Evolutionary conservation across 768 basidiomycete species (phyloP).

Genomic region (Leccinum boreale): DNA sequence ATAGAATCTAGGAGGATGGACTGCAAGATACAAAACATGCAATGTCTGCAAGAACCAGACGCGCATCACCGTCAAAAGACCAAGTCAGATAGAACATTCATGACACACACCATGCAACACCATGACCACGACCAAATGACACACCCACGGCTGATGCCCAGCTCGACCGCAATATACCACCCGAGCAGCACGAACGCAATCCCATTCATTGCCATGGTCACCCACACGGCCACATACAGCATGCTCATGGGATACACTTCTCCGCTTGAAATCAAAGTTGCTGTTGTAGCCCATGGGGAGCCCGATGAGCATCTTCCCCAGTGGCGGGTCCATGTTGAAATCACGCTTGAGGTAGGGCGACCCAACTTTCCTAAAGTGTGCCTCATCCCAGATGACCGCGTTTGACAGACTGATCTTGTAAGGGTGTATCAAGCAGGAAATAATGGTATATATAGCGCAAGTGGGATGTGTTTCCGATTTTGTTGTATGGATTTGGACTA

Average conservation of each 20-base stretch:
- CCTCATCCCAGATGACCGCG: constrained; percentile 97
- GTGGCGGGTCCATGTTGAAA: constrained; percentile 97
- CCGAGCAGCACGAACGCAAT: constrained; percentile 93
- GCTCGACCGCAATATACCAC: constrained; percentile 94
- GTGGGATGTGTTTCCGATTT: constrained; percentile 74
- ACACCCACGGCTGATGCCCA: constrained; percentile 88
- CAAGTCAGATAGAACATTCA: constrained; percentile 21
- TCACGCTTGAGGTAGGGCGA: constrained; percentile 97
- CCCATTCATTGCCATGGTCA: constrained; percentile 91
- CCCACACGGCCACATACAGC: constrained; percentile 92
- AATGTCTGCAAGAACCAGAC: constrained; percentile 58
- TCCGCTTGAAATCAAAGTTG: constrained; percentile 88
- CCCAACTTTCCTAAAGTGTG: constrained; percentile 99
- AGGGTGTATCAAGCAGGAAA: constrained; percentile 90
- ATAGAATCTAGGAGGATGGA: constrained; percentile 98
- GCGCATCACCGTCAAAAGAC: background rate
- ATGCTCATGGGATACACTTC: constrained; percentile 77
- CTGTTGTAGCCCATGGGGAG: constrained; percentile 94
- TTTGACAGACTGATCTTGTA: constrained; percentile 86
- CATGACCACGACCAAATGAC: constrained; percentile 92
- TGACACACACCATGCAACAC: constrained; percentile 69
- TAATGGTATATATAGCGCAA: constrained; percentile 85
- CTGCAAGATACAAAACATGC: constrained; percentile 96
- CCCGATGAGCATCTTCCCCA: constrained; percentile 99
- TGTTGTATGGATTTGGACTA: constrained; percentile 76